Evolutionary conservation across 495 filamentous ascomycete species (phyloP).

Genomic region (Elaphomyces granulatus): DNA sequence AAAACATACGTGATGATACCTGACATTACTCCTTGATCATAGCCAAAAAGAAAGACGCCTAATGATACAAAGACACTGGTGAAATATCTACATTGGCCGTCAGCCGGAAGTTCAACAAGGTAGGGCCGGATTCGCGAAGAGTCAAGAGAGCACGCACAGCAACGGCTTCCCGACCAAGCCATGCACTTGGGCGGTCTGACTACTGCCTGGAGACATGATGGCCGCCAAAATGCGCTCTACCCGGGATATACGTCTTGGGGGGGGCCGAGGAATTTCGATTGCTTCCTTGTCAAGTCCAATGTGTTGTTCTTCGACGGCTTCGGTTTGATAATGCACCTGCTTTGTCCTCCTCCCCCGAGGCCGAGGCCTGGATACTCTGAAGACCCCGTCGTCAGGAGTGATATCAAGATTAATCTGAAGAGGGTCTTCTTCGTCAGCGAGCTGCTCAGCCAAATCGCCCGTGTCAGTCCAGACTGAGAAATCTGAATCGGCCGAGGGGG

Average conservation of each 20-base stretch:
- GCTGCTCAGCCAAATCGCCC: constrained; percentile 83
- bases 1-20: constrained; percentile 85
- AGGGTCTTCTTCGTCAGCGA: constrained; percentile 67
- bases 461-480: constrained; percentile 83
- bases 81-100: constrained; percentile 56
- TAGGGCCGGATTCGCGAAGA: not conserved
- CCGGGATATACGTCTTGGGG: constrained; percentile 43
- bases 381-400: constrained; percentile 43
- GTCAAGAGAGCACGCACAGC: constrained; percentile 49
- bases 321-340: constrained; percentile 36
- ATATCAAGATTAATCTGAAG: constrained; percentile 48
- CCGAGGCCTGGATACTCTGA: constrained; percentile 16
- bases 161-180: constrained; percentile 92
- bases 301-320: constrained; percentile 29
- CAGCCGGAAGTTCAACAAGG: constrained; percentile 19
- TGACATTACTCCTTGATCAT: constrained; percentile 99
- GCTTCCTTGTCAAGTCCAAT: constrained; percentile 57
- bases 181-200: constrained; percentile 53
- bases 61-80: constrained; percentile 96
- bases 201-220: constrained; percentile 71
- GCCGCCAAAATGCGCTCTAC: constrained; percentile 53
- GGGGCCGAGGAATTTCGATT: constrained; percentile 64
- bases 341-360: constrained; percentile 27
- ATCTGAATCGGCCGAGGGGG: constrained; percentile 51
- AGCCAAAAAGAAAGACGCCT: constrained; percentile 95